Evolutionary conservation across 805 yeast genomes (phyloP).

Genomic region (Hanseniaspora jakobsenii): DNA sequence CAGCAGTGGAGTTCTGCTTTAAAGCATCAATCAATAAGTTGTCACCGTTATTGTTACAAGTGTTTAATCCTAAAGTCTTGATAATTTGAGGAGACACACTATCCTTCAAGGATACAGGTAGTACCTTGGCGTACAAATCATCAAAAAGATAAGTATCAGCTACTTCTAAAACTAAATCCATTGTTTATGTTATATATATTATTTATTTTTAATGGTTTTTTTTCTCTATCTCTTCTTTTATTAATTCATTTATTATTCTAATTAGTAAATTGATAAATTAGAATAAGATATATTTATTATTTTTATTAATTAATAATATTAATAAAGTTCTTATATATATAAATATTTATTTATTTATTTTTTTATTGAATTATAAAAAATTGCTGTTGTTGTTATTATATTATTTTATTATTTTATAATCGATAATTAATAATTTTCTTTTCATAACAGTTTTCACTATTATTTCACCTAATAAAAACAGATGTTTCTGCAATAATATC

Average conservation of each 20-base stretch:
- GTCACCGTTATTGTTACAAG: slow-evolving; percentile 22
- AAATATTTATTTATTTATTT: no score
- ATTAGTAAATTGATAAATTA: no score
- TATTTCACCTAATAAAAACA: no score
- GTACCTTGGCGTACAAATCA: slow-evolving; percentile 51
- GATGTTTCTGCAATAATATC: no score
- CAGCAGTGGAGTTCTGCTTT: slow-evolving; percentile 1
- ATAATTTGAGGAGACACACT: slow-evolving; percentile 26
- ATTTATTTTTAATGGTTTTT: not conserved
- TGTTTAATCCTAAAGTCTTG: slow-evolving; percentile 20
- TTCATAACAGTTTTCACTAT: no score
- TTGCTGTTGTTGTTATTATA: no score
- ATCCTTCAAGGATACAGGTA: slow-evolving; percentile 46
- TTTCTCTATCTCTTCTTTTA: not conserved
- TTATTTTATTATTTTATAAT: no score
- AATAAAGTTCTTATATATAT: no score
- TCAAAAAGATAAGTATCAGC: slow-evolving; percentile 67
- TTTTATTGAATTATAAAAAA: no score
- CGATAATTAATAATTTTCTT: no score
- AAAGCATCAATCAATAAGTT: slow-evolving; percentile 19
- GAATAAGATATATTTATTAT: no score
- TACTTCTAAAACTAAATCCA: slow-evolving; percentile 87
- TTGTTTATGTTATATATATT: slow-evolving; percentile 22
- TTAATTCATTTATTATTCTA: not conserved
- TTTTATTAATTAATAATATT: no score